A percentile compares a stretch with the other conserved stretches of the same genome.
Evolutionary conservation across 1,139 yeast genomes (phyloP).

Genomic region (Suhomyces bolitotheri): DNA sequence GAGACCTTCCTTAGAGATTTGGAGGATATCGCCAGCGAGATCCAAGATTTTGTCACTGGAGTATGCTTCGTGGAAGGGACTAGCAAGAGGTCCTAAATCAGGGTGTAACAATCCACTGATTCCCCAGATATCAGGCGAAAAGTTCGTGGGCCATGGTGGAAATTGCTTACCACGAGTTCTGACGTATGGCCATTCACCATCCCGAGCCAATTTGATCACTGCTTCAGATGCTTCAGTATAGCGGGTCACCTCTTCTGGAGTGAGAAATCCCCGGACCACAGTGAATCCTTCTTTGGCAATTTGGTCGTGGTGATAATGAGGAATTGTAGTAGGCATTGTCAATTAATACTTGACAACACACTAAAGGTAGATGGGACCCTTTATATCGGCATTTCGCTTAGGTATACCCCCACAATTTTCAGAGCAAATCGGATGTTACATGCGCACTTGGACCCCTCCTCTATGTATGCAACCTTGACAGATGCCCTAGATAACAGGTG

Average conservation of each 20-base stretch:
- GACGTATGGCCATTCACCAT: slow-evolving; percentile 54
- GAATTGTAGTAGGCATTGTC: slow-evolving; percentile 9
- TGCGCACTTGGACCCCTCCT: not conserved
- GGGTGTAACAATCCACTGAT: slow-evolving; percentile 54
- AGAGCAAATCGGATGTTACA: slow-evolving; percentile 1
- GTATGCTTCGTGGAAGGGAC: slow-evolving; percentile 48
- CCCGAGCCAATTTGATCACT: slow-evolving; percentile 49
- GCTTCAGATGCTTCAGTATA: slow-evolving; percentile 42
- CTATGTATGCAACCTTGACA: not conserved
- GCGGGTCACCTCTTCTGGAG: slow-evolving; percentile 40
- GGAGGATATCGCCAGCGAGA: slow-evolving; percentile 48
- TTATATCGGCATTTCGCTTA: no score
- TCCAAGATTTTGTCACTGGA: slow-evolving; percentile 43
- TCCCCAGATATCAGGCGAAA: slow-evolving; percentile 61
- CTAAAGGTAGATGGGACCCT: no score
- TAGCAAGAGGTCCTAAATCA: slow-evolving; percentile 40
- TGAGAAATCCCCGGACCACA: slow-evolving; percentile 43
- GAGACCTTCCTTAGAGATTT: slow-evolving; percentile 36
- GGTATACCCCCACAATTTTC: no score
- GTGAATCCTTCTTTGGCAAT: slow-evolving; percentile 48
- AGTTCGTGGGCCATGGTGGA: slow-evolving; percentile 60
- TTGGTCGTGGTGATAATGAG: slow-evolving; percentile 23
- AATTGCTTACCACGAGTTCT: slow-evolving; percentile 58
- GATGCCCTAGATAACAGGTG: not conserved
- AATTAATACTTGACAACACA: no score